Evolutionary conservation across 192 early-diverging fungal species (phyloP), one percentile per base, ranked within the genome.

Genomic region (Coemansia sp.): DNA sequence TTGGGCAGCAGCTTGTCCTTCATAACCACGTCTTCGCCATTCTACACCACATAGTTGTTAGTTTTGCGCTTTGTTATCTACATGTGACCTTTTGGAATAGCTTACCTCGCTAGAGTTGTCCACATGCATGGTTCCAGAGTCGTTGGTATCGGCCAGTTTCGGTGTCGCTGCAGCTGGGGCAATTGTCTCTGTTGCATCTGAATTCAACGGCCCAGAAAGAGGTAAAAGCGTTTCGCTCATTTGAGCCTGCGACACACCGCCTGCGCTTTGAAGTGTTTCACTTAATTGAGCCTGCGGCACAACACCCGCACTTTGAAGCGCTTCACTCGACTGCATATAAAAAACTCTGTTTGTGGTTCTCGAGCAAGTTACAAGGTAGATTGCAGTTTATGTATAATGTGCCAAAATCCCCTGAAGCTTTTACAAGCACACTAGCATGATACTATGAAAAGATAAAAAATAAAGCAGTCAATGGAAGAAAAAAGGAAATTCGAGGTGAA

Each of bases 1-100:
- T 80, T 80, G 53, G 78, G 78, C 51, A 80, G 56, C 31, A 80
- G 63, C 71, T 61, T 68, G 47, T 80, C 78, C 60, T 80, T 80
- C 61, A 73, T 68, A 6, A 80, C 53, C 37, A 80, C 61, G 61
- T 80, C 78, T 38, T 80, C 78, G 68, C 72, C 72, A 26, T 62
- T 70, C 68, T 76, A 70, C 38, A 57, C 3, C 10, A 14, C 8
- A 12, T 10, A 25, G 14, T 15, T 15, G 38, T 52, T 54, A 31
- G 38, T 21, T 61, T 23, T 26, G 4, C 58, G 24, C 4, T 23
- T 46, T 15, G 56, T 17, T 34, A 4, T 26, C n/a, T 57, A 49
- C 15, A 49, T 17, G 5, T 57, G 36, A 5, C 7, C 24, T 49
- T 49, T 20, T 44, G 15, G 12, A 25, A 2, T 4, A 40, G 58